Conservation (phyloP, 768 basidiomycete species). For the Naematelia encephala region DNA sequence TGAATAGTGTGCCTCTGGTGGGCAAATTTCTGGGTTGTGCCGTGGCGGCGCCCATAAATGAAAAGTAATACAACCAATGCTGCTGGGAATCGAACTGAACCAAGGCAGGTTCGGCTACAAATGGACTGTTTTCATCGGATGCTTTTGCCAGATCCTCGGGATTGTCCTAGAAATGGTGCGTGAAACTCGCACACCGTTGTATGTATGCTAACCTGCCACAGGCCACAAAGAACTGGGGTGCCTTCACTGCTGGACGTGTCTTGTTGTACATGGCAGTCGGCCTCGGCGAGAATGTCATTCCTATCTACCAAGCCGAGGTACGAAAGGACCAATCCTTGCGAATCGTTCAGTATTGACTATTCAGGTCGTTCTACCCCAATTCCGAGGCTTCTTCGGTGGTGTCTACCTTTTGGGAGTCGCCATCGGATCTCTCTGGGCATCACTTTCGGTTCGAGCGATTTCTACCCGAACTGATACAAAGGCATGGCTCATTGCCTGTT, state of each 20-base stretch:
- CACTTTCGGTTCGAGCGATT: background rate
- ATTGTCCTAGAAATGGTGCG: conserved; percentile 11
- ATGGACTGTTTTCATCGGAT: conserved; percentile 3
- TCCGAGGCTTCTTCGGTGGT: background rate
- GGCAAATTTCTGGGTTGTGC: conserved; percentile 14
- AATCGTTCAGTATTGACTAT: background rate
- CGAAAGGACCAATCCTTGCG: background rate
- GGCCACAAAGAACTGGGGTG: background rate
- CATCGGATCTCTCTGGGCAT: background rate
- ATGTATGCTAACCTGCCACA: conserved; percentile 13
- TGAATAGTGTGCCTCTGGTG: conserved; percentile 24
- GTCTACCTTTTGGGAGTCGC: background rate
- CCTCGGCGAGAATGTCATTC: conserved; percentile 2
- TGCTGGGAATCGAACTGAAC: background rate
- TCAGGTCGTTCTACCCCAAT: background rate
- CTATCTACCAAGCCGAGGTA: conserved; percentile 14
- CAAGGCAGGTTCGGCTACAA: conserved; percentile 17
- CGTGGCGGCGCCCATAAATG: conserved; percentile 19
- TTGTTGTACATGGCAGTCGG: conserved; percentile 9
- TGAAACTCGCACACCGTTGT: background rate
- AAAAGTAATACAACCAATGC: background rate
- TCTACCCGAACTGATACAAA: background rate
- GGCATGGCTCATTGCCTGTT: background rate
- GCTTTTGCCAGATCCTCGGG: conserved; percentile 14
- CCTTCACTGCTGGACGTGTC: conserved; percentile 7